Conservation (phyloP, 352 stramenopile species). For the Globisporangium polare region DNA sequence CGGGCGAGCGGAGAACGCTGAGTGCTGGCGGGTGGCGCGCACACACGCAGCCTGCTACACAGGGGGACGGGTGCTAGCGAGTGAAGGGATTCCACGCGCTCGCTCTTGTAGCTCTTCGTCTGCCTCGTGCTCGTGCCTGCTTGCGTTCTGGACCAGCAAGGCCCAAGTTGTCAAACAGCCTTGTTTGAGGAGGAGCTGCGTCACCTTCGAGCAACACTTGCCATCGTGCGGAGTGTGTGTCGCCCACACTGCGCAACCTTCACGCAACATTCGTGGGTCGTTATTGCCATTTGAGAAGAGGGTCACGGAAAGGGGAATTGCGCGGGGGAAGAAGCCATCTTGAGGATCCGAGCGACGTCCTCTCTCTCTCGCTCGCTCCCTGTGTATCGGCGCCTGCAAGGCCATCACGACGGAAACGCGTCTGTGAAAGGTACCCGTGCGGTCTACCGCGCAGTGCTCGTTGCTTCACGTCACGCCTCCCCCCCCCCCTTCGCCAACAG, state of each 20-base stretch:
- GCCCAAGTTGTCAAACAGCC: constrained; percentile 16
- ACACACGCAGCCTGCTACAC: neutral
- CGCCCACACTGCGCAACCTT: no score
- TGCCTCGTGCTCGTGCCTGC: neutral
- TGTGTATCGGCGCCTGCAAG: no score
- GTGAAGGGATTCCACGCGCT: neutral
- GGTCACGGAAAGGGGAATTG: no score
- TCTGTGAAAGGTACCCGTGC: no score
- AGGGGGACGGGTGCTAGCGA: neutral
- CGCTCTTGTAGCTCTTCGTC: neutral
- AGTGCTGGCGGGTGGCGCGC: neutral
- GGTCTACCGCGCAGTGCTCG: no score
- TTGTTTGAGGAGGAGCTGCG: neutral
- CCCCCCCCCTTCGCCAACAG: neutral
- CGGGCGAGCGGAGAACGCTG: constrained; percentile 1
- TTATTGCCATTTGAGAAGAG: no score
- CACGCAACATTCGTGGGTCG: neutral
- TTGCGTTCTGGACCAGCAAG: constrained; percentile 10
- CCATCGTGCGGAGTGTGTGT: no score
- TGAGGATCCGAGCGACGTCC: no score
- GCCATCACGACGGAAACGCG: no score
- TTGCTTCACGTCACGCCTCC: no score
- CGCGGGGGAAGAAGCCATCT: no score
- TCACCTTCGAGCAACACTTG: constrained; percentile 5
- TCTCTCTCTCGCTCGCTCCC: no score